Base-by-base conservation (phyloP, 2,329 filamentous ascomycete genomes). In the Passalora sequoiae region DNA sequence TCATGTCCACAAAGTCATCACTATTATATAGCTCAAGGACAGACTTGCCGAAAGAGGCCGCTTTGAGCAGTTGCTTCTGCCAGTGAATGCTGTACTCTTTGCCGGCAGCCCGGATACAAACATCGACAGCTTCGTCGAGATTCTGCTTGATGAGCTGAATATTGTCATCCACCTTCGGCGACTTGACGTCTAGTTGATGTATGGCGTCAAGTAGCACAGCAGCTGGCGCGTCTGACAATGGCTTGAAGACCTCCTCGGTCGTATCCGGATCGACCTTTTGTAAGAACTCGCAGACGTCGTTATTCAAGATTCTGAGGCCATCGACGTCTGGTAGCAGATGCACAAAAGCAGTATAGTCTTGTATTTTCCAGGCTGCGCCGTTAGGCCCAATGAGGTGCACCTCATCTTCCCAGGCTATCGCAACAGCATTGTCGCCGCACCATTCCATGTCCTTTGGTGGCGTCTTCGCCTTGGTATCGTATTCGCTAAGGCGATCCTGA, bases 1-100 rank as follows among this genome's bases (percentile, higher is more conserved):
- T 95, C 83, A 96, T 97, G 51, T 97, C 91, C 41, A 98, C 92
- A 66, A 97, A 98, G 53, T 98, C 91, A 60, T 98, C 92, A 60
- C 89, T 96, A 66, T 92, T 96, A 68, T 97, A 98, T 9, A 97
- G 81, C 58, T 97, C 92, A 3, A 98, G 76, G 0, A 97, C 92
- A 0, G 92, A 97, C 65, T 98, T 98, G 49, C 92, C 92, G 63
- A 96, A 97, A 0, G 91, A 97, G 0, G 92, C 92, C 4, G 92
- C 92, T 63, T 94, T 94, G n/a, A 98, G 74, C 1, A 98, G 74
- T 56, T 94, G 81, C 63, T 97, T 98, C 62, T 98, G 92, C 87
- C 89, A 94, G 60, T 91, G 81, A 2, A 84, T 74, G 57, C 83
- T 87, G 62, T 89, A 96, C 64, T 98, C 92, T 47, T 94, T 83